Base-by-base conservation (phyloP, 768 basidiomycete genomes). In the Pleurotus cornucopiae region DNA sequence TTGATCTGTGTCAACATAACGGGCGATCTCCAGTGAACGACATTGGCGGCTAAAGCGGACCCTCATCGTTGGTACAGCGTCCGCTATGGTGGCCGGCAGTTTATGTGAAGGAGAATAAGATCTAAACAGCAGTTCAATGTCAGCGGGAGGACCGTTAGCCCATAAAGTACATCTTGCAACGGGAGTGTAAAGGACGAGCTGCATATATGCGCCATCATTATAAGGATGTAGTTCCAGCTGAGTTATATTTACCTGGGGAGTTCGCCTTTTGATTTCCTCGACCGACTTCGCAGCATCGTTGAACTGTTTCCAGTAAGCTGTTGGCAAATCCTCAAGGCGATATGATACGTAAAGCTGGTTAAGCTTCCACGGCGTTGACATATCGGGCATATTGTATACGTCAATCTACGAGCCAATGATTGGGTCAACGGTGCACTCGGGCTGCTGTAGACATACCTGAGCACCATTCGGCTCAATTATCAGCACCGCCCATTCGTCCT, bases 241-340 rank as follows among this genome's bases (percentile, higher is more conserved):
- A 26, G 40, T 40, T 11, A 13, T 18, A 16, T n/a, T 12, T 57
- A 82, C 83, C 70, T 74, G 74, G 2, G 83, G 81, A n/a, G 80
- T 78, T 23, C 77, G 71, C 58, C 76, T 72, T 58, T 79, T 83
- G 25, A 84, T 70, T 55, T 78, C 74, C 41, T 77, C 72, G 2
- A 83, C 66, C 18, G 78, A 67, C 13, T 66, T 61, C 3, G 64
- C 68, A 6, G 80, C 78, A 58, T 79, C 78, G 37, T 72, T 73
- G 59, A 82, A 84, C 59, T 71, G 70, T 57, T 69, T 71, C 72
- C 73, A 76, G 57, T 79, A 77, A 9, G 49, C 38, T 11, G 63
- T 52, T 1, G 83, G 82, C 21, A 55, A 16, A 34, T 30, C 18
- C 51, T 30, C 21, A 26, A 63, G 45, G 23, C 9, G 11, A 25